Conservation (phyloP, 1,284 basidiomycete genomes). For the Pholiota adiposa region DNA sequence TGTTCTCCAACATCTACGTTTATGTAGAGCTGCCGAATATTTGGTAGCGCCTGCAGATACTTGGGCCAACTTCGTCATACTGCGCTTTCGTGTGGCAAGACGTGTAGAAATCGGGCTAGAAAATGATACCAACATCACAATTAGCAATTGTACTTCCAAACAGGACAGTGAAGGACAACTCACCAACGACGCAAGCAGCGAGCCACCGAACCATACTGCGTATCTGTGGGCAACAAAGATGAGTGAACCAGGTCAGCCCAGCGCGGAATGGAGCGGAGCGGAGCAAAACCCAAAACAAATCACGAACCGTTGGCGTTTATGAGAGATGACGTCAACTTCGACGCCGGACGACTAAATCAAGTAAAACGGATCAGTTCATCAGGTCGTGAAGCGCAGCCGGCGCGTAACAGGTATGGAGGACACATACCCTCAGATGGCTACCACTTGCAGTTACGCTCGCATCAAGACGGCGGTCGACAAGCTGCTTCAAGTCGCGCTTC, state of each 20-base stretch:
- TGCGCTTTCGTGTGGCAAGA: constrained; percentile 97
- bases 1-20: constrained; percentile 4
- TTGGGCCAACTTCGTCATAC: constrained; percentile 97
- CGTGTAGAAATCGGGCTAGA: constrained; percentile 94
- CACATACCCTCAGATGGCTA: constrained; percentile 69
- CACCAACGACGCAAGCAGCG: constrained; percentile 89
- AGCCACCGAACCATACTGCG: constrained; percentile 99
- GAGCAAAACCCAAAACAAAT: background rate
- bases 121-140: constrained; percentile 15
- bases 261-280: constrained; percentile 11
- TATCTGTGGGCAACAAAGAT: constrained; percentile 53
- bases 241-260: constrained; percentile 8
- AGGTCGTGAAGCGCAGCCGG: background rate
- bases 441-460: constrained; percentile 80
- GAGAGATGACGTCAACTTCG: constrained; percentile 96
- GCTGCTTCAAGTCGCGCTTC: constrained; percentile 92
- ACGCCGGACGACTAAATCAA: constrained; percentile 82
- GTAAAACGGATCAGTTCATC: constrained; percentile 14
- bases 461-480: constrained; percentile 92
- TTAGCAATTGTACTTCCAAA: constrained; percentile 6
- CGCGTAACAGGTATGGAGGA: background rate
- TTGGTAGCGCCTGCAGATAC: constrained; percentile 93
- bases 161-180: constrained; percentile 32
- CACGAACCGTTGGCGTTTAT: constrained; percentile 90
- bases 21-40: constrained; percentile 92